Evolutionary conservation across 768 basidiomycete genomes (phyloP).

Genomic region (Calocera cornea): DNA sequence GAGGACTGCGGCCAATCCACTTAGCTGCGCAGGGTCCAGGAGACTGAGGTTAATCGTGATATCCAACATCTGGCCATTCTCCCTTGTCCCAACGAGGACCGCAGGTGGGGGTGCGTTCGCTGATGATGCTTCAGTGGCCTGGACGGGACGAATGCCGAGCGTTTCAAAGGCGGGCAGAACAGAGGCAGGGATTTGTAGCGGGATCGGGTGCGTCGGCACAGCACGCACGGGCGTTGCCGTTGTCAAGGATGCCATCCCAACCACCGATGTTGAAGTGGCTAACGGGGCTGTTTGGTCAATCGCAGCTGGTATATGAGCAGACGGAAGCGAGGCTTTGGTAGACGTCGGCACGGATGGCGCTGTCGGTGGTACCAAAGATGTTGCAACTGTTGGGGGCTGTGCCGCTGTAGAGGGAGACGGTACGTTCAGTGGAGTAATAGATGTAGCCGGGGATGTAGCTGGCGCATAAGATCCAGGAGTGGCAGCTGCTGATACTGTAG

Average conservation of each 20-base stretch:
- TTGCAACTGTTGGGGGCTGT: background rate
- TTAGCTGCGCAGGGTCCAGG: constrained; percentile 64
- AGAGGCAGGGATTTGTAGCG: constrained; percentile 57
- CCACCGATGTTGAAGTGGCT: too few relatives aligned
- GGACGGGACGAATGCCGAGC: constrained; percentile 60
- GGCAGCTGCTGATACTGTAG: background rate
- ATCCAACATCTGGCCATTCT: constrained; percentile 56
- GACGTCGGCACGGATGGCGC: constrained; percentile 25
- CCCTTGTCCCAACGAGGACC: constrained; percentile 58
- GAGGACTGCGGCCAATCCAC: constrained; percentile 53
- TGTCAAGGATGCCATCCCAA: background rate
- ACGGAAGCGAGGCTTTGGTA: constrained; percentile 19
- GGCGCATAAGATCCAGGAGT: background rate
- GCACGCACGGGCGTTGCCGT: background rate
- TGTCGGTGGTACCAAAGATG: constrained; percentile 6
- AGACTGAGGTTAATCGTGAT: constrained; percentile 67
- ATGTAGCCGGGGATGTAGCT: background rate
- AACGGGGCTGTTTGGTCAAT: too few relatives aligned
- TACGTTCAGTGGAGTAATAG: background rate
- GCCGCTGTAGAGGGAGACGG: background rate
- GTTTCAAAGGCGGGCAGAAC: constrained; percentile 46
- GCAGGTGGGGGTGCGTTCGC: constrained; percentile 51
- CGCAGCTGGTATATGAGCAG: too few relatives aligned
- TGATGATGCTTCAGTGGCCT: constrained; percentile 38
- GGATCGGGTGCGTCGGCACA: constrained; percentile 27